Evolutionary conservation across 768 basidiomycete genomes (phyloP).

Genomic region (Hemileccinum impolitum): DNA sequence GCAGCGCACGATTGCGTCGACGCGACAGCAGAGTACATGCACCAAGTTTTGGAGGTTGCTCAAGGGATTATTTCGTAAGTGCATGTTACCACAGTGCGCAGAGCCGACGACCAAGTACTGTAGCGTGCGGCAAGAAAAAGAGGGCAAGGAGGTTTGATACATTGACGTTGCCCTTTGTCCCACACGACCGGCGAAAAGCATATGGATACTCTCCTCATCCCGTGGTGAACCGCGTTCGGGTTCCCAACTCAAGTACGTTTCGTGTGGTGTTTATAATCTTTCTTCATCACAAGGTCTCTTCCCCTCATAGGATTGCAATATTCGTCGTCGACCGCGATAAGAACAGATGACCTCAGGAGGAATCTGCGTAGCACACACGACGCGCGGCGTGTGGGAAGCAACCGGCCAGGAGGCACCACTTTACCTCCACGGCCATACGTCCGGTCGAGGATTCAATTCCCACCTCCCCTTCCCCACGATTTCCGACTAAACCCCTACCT

Average conservation of each 20-base stretch:
- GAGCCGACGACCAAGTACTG: background rate
- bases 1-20: background rate
- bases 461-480: slow-evolving; percentile 33
- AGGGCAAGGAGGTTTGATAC: background rate
- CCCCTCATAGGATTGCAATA: slow-evolving; percentile 23
- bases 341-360: slow-evolving; percentile 32
- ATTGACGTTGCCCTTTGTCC: slow-evolving; percentile 8
- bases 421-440: slow-evolving; percentile 48
- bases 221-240: slow-evolving; percentile 35
- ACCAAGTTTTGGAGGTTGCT: slow-evolving; percentile 5
- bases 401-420: slow-evolving; percentile 48
- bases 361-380: slow-evolving; percentile 26
- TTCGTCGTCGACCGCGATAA: slow-evolving; percentile 25
- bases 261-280: background rate
- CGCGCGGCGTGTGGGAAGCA: slow-evolving; percentile 33
- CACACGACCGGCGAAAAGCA: slow-evolving; percentile 47
- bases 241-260: slow-evolving; percentile 44
- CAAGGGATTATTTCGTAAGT: slow-evolving; percentile 6
- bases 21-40: background rate
- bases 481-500: slow-evolving; percentile 58
- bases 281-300: background rate
- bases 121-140: background rate
- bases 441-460: slow-evolving; percentile 40
- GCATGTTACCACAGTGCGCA: background rate
- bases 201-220: slow-evolving; percentile 56